Evolutionary conservation across 352 stramenopile species (phyloP), one percentile per base, ranked within the genome.

Genomic region (Thalassiosira hispida): DNA sequence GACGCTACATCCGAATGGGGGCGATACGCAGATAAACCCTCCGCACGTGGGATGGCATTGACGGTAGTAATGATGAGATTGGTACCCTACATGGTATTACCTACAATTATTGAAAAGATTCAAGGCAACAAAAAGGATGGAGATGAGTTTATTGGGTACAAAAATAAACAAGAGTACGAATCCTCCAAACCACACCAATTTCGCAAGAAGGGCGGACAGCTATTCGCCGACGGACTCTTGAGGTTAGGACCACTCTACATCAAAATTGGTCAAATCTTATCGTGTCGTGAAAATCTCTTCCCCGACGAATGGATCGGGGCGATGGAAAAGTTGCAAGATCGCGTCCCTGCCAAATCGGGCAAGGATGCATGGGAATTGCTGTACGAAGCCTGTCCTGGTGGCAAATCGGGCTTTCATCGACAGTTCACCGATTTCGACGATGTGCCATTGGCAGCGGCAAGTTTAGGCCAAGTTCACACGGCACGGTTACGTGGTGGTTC

Each of bases 391-490:
- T 82, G 80, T 62, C 71, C 75, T 1, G 80, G 83, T 31, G 82
- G 77, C 1, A 60, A 67, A 23, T 47, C 16, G 2, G 33, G 76
- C 11, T 94, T 95, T 76, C 70, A 94, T 49, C 61, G 77, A 23
- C 40, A 85, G 0, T 96, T 96, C 83, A 67, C 18, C n/a, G 88
- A 95, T 31, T 93, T 96, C 77, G 85, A 93, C 42, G 82, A 90
- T 47, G 85, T 91, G 18, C 94, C 94, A 12, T 61, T 97, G 14
- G 92, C 94, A 16, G 94, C 94, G 11, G 94, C 93, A 2, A 90
- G 66, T 29, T 74, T 97, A 12, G 93, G 93, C 22, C 94, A 97
- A 76, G 89, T 97, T 9, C 95, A 97, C 73, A 81, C 72, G n/a
- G 92, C 90, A n/a, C 86, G 47, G n/a, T 75, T 91, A 35, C 68